These are phyloP conservation scores for Pseudogymnoascus sp. DNA, from an alignment of 2,329 filamentous ascomycete genomes.

Conservation along the genomic window DNA sequence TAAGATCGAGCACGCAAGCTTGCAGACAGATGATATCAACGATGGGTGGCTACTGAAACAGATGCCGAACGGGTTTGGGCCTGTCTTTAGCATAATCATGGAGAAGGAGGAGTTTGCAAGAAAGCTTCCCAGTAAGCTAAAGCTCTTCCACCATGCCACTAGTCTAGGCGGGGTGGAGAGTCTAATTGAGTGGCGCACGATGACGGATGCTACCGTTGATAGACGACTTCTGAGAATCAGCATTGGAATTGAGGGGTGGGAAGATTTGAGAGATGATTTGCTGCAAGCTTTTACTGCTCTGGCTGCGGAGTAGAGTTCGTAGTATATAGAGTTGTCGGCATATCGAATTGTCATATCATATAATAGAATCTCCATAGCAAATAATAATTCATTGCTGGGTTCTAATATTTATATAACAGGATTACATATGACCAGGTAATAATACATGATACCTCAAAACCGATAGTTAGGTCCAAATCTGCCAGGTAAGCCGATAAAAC, in stretches of 20 bases:
- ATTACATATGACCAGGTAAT: background rate
- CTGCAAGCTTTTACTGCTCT: constrained; percentile 49
- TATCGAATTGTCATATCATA: background rate
- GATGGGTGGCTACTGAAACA: constrained; percentile 69
- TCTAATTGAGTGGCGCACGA: constrained; percentile 89
- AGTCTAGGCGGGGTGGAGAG: constrained; percentile 91
- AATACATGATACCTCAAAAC: background rate
- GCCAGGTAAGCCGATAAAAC: background rate
- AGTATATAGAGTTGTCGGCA: background rate
- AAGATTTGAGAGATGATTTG: constrained; percentile 74
- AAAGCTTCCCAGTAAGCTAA: constrained; percentile 65
- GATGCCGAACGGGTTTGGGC: constrained; percentile 86
- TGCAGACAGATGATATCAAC: constrained; percentile 57
- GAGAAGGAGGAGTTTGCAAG: constrained; percentile 52
- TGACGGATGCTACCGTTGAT: constrained; percentile 72
- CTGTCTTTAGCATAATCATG: constrained; percentile 73
- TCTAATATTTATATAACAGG: background rate
- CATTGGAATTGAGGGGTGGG: constrained; percentile 76
- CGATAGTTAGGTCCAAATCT: background rate
- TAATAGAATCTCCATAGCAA: background rate
- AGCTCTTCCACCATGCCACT: constrained; percentile 88
- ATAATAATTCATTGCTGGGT: background rate
- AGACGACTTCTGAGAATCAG: constrained; percentile 69
- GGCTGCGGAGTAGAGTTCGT: constrained; percentile 6
- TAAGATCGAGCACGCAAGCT: constrained; percentile 64